These are phyloP conservation scores for Brettanomyces bruxellensis DNA, from an alignment of 805 yeast genomes.

Conservation along the genomic window DNA sequence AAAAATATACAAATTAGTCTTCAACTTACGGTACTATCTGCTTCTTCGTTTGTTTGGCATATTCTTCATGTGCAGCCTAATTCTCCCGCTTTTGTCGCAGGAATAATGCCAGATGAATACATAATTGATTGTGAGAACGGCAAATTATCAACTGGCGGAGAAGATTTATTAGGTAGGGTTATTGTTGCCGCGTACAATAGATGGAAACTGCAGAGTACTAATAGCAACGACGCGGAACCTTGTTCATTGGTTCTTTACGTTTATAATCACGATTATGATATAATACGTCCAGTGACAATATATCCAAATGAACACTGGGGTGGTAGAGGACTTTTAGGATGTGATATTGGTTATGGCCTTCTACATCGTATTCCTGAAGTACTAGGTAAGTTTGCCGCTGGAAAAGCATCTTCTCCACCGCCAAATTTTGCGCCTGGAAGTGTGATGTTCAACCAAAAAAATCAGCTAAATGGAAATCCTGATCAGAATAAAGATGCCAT, in stretches of 20 bases:
- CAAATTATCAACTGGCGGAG: slow-evolving; percentile 78
- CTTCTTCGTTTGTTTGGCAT: slow-evolving; percentile 83
- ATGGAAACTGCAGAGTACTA: slow-evolving; percentile 9
- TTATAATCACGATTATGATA: slow-evolving; percentile 81
- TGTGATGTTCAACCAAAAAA: slow-evolving; percentile 12
- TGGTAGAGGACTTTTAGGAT: slow-evolving; percentile 80
- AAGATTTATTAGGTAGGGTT: slow-evolving; percentile 62
- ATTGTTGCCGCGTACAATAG: slow-evolving; percentile 40
- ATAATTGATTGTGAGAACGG: slow-evolving; percentile 87
- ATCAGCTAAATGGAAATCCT: neutral
- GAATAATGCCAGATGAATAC: slow-evolving; percentile 80
- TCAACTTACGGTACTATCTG: slow-evolving; percentile 67
- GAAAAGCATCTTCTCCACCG: neutral
- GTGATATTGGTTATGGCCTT: slow-evolving; percentile 91
- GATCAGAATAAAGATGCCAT: no score
- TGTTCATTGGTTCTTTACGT: slow-evolving; percentile 52
- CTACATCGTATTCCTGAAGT: slow-evolving; percentile 68
- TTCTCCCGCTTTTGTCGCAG: slow-evolving; percentile 79
- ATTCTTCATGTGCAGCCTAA: slow-evolving; percentile 62
- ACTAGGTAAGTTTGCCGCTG: slow-evolving; percentile 10
- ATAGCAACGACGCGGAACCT: slow-evolving; percentile 5
- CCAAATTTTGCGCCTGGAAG: slow-evolving; percentile 17
- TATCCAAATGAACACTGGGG: slow-evolving; percentile 67
- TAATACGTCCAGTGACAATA: slow-evolving; percentile 82
- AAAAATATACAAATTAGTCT: slow-evolving; percentile 51